Evolutionary conservation across 768 basidiomycete genomes (phyloP).

Genomic region (Podaxis sp.): DNA sequence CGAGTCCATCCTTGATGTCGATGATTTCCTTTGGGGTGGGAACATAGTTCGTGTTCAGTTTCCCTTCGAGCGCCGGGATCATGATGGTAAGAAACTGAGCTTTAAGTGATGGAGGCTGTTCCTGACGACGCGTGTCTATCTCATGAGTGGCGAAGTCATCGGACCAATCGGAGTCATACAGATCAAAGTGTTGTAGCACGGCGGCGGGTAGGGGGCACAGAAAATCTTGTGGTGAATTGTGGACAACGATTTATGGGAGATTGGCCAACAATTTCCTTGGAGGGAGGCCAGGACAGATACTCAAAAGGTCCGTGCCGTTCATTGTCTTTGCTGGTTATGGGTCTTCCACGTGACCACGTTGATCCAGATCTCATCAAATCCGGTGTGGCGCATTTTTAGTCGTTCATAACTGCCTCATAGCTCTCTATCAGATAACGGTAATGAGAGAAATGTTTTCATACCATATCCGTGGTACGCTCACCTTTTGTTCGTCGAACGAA

Average conservation of each 20-base stretch:
- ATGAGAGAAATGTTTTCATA: not conserved
- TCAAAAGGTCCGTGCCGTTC: not conserved
- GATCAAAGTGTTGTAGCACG: not conserved
- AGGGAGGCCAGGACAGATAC: not conserved
- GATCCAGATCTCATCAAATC: not conserved
- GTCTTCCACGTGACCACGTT: not conserved
- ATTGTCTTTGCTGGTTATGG: not conserved
- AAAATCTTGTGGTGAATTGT: not conserved
- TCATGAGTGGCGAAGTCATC: not conserved
- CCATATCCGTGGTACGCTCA: not conserved
- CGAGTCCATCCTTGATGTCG: not conserved
- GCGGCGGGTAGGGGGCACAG: not conserved
- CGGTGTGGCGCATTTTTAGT: not conserved
- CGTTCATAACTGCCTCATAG: not conserved
- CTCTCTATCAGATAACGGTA: not conserved
- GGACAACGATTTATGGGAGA: not conserved
- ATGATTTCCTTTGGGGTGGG: not conserved
- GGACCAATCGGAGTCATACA: constrained; percentile 3
- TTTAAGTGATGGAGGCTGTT: not conserved
- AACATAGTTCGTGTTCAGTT: constrained; percentile 14
- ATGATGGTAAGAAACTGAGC: constrained; percentile 6
- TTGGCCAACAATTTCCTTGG: not conserved
- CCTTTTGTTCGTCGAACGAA: not conserved
- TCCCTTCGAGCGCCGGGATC: not conserved
- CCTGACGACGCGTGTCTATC: constrained; percentile 1